These are phyloP conservation scores for Boletus pseudo-olivaceus DNA, from an alignment of 768 basidiomycete species.

Conservation along the genomic window DNA sequence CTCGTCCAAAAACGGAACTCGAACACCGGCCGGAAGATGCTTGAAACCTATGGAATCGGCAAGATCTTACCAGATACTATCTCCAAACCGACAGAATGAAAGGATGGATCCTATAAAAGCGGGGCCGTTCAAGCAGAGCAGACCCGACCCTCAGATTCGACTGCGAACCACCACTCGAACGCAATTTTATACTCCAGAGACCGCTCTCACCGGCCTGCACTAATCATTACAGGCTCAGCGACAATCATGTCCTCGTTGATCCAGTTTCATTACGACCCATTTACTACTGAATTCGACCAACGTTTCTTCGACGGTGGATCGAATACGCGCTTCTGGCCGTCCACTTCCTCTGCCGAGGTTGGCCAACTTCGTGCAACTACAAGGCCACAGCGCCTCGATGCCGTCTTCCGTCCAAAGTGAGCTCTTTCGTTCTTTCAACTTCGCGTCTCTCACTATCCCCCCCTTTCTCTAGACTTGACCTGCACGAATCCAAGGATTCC, in stretches of 20 bases:
- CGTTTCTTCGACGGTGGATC: constrained; percentile 1
- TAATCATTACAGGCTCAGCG: no score
- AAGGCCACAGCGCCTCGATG: not conserved
- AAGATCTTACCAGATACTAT: no score
- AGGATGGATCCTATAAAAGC: no score
- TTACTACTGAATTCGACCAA: not conserved
- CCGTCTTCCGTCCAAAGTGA: constrained; percentile 24
- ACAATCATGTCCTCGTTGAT: not conserved
- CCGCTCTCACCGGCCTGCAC: no score
- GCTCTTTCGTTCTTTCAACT: accelerated
- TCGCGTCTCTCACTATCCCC: not conserved
- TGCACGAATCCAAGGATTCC: constrained; percentile 39
- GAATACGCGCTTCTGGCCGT: constrained; percentile 5
- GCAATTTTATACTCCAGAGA: no score
- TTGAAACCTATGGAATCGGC: no score
- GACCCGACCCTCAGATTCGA: no score
- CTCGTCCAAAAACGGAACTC: no score
- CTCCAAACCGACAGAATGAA: no score
- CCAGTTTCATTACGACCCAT: constrained; percentile 4
- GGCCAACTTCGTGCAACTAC: not conserved
- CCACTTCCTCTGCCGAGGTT: not conserved
- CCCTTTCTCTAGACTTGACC: constrained; percentile 36
- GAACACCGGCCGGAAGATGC: no score
- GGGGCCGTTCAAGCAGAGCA: no score
- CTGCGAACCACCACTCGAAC: no score